Percentiles rank a stretch among this genome's conserved stretches.
These are phyloP conservation scores for Phyllosticta citriasiana DNA, from an alignment of 2,329 filamentous ascomycete genomes.

Conservation along the genomic window DNA sequence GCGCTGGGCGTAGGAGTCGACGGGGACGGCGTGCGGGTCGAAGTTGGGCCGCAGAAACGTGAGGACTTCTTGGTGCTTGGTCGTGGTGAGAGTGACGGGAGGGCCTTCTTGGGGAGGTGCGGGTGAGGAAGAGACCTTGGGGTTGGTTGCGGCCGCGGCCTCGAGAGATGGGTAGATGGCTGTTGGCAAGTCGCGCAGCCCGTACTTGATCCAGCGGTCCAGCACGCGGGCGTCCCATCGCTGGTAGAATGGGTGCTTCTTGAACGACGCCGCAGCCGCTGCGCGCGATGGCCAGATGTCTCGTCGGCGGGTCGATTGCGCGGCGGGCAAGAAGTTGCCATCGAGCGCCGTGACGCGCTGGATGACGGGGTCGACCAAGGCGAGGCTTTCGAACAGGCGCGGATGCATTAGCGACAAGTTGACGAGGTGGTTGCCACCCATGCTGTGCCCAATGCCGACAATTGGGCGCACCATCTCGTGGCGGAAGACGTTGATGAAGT, in stretches of 20 bases:
- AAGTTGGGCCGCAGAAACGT: conserved; percentile 60
- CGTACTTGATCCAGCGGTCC: conserved; percentile 60
- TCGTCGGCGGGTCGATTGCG: conserved; percentile 59
- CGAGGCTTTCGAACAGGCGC: conserved; percentile 62
- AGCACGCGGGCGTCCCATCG: conserved; percentile 75
- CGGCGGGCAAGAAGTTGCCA: conserved; percentile 37
- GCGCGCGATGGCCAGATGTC: conserved; percentile 72
- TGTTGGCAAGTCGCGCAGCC: conserved; percentile 66
- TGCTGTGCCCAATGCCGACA: conserved; percentile 79
- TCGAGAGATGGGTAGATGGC: conserved; percentile 35
- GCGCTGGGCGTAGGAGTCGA: not conserved
- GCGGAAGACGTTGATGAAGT: conserved; percentile 78
- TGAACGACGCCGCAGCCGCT: conserved; percentile 58
- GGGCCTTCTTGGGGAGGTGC: conserved; percentile 15
- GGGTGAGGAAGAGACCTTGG: conserved; percentile 1
- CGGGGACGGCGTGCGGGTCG: conserved; percentile 13
- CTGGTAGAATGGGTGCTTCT: conserved; percentile 64
- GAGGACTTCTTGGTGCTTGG: conserved; percentile 81
- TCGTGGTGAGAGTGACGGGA: conserved; percentile 66
- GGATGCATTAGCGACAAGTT: conserved; percentile 70
- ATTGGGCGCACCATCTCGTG: conserved; percentile 70
- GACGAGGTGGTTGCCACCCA: conserved; percentile 66
- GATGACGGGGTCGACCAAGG: conserved; percentile 81
- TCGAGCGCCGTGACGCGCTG: conserved; percentile 37
- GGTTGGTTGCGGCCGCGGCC: not conserved